Evolutionary conservation across 176 grass and related monocot species (phyloP).

Genomic region (Dendrocalamus sinicus): DNA sequence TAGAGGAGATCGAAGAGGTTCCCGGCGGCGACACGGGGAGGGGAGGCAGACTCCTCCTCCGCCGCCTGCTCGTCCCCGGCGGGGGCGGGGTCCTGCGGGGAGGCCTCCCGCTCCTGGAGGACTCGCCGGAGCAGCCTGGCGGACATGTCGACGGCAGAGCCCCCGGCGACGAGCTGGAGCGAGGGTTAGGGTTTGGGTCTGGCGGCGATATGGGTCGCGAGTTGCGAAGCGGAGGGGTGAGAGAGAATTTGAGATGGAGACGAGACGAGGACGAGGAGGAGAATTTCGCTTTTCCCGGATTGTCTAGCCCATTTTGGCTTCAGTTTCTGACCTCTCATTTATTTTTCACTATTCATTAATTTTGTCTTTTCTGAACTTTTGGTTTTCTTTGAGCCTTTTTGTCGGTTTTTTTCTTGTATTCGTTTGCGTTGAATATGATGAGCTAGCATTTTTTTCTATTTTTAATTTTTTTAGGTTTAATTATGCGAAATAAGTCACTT

Average conservation of each 20-base stretch:
- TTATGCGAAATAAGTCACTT: no score
- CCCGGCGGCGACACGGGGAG: constrained; percentile 41
- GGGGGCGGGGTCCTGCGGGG: constrained; percentile 44
- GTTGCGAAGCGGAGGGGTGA: background rate
- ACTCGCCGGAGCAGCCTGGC: constrained; percentile 71
- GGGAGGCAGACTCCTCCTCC: constrained; percentile 35
- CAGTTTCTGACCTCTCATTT: no score
- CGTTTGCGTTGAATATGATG: no score
- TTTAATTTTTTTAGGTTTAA: no score
- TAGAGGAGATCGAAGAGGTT: constrained; percentile 93
- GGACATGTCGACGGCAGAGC: constrained; percentile 58
- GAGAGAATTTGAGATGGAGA: constrained; percentile 21
- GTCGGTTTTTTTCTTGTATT: no score
- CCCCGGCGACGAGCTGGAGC: background rate
- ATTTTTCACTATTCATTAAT: no score
- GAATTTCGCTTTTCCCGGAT: constrained; percentile 11
- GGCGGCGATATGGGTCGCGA: background rate
- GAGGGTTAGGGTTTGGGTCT: constrained; percentile 60
- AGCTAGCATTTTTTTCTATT: no score
- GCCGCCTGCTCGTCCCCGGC: constrained; percentile 47
- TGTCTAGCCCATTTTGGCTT: no score
- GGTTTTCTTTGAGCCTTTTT: no score
- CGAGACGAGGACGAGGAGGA: background rate
- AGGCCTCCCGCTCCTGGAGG: constrained; percentile 72
- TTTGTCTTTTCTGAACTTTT: no score